Conservation (phyloP, 495 filamentous ascomycete species). For the Astrocystis sublimbata region DNA sequence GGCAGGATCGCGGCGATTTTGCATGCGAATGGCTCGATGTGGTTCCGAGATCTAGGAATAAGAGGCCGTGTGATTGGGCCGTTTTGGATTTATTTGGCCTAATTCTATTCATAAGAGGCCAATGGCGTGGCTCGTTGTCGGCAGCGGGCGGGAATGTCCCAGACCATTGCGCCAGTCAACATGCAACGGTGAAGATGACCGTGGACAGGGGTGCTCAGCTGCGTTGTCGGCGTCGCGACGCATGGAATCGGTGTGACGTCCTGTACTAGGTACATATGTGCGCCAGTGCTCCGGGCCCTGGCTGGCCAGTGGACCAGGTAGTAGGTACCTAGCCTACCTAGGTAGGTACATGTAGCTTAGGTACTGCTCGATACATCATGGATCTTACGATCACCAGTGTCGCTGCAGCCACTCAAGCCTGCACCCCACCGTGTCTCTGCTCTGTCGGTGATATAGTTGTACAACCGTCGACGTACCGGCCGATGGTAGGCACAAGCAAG, state of each 20-base stretch:
- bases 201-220: conserved; percentile 9
- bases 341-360: too few species aligned
- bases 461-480: too few species aligned
- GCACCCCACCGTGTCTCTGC: too few species aligned
- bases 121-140: conserved; percentile 3
- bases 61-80: conserved; percentile 7
- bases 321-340: too few species aligned
- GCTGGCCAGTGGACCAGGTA: too few species aligned
- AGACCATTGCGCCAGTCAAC: not conserved
- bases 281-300: too few species aligned
- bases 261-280: not conserved
- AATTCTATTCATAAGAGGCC: conserved; percentile 7
- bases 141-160: not conserved
- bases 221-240: not conserved
- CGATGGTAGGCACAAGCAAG: not conserved
- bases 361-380: too few species aligned
- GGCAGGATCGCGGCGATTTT: conserved; percentile 1
- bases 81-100: not conserved
- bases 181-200: conserved; percentile 14
- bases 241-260: not conserved
- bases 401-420: too few species aligned
- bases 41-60: conserved; percentile 16
- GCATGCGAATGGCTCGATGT: conserved; percentile 1
- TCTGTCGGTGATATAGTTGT: too few species aligned
- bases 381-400: too few species aligned